phyloP scores from a whole-genome alignment of 768 basidiomycete genomes.

The Coprinopsis cinerea region DNA sequence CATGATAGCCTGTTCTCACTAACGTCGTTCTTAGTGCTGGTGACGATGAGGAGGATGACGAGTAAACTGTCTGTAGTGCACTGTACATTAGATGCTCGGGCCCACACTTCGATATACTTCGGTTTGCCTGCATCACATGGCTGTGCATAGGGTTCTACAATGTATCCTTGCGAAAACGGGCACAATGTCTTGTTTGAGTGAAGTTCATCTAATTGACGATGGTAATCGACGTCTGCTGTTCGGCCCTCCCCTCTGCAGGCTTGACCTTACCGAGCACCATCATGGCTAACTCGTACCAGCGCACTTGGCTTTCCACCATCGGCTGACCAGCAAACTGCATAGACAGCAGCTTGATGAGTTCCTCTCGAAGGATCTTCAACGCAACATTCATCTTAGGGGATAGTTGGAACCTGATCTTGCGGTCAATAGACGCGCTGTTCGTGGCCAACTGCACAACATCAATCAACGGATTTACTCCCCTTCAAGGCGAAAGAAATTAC shows the following conservation, averaged over 20 bases:
- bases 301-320: conserved; percentile 49
- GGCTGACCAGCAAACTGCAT: conserved; percentile 60
- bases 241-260: conserved; percentile 24
- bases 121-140: not conserved
- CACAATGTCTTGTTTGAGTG: not conserved
- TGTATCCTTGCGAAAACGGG: too few species aligned
- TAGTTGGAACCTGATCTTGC: conserved; percentile 73
- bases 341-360: conserved; percentile 53
- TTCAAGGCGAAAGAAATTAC: conserved; percentile 20
- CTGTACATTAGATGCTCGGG: not conserved
- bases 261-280: conserved; percentile 52
- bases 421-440: conserved; percentile 70
- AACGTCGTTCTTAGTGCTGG: conserved; percentile 18
- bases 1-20: conserved; percentile 10
- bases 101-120: not conserved
- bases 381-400: conserved; percentile 71
- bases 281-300: conserved; percentile 73
- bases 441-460: conserved; percentile 58
- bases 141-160: too few species aligned
- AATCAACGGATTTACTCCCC: too few species aligned
- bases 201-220: conserved; percentile 1
- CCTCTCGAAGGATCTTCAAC: conserved; percentile 70
- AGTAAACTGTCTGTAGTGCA: conserved; percentile 6
- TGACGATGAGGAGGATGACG: conserved; percentile 34
- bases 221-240: conserved; percentile 10